A percentile compares a stretch with the other conserved stretches of the same genome.
These are phyloP conservation scores for Anthoceros angustus DNA, from an alignment of 225 moss, liverwort and hornwort genomes.

Conservation along the genomic window DNA sequence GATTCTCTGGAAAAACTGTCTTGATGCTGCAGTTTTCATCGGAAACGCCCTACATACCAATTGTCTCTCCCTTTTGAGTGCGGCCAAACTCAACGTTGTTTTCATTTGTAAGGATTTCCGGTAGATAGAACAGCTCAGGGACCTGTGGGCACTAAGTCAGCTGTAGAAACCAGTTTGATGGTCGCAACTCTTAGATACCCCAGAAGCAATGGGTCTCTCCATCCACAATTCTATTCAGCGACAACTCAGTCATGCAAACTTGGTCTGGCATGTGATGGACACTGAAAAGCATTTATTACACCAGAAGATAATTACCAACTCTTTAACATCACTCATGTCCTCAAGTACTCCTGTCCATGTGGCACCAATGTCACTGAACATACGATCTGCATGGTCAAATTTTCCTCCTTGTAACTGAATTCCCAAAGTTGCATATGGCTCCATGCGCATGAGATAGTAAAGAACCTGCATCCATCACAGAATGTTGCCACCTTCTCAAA, in stretches of 20 bases:
- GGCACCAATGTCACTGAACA: slow-evolving; percentile 57
- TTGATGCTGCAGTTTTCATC: too few species aligned
- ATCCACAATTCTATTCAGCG: not conserved
- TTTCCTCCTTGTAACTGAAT: slow-evolving; percentile 56
- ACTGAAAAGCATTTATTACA: not conserved
- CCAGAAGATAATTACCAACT: slow-evolving; percentile 42
- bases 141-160: slow-evolving; percentile 31
- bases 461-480: slow-evolving; percentile 34
- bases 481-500: not conserved
- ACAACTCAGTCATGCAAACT: too few species aligned
- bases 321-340: slow-evolving; percentile 82
- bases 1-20: not conserved
- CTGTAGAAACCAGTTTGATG: too few species aligned
- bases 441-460: slow-evolving; percentile 68
- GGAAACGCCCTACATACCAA: slow-evolving; percentile 30
- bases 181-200: too few species aligned
- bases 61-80: slow-evolving; percentile 60
- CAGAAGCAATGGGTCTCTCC: too few species aligned
- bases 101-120: slow-evolving; percentile 61
- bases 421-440: slow-evolving; percentile 71
- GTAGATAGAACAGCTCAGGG: slow-evolving; percentile 89
- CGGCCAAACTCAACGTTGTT: slow-evolving; percentile 44
- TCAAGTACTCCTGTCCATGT: slow-evolving; percentile 83
- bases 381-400: slow-evolving; percentile 48
- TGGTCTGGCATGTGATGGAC: not conserved